phyloP scores from a whole-genome alignment of 257 asterid genomes.

The Forsythia viridissima region DNA sequence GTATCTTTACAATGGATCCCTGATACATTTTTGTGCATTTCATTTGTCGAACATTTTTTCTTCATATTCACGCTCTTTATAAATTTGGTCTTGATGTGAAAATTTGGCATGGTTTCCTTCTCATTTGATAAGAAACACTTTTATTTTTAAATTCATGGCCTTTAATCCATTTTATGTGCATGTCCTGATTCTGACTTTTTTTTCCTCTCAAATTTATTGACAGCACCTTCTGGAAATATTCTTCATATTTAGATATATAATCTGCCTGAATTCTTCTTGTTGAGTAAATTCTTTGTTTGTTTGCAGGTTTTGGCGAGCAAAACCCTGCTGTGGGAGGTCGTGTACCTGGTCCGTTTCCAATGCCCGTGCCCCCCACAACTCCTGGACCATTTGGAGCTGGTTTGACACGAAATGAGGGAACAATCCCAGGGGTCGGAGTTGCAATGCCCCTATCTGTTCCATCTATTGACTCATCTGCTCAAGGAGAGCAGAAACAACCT shows the following conservation, averaged over 20 bases:
- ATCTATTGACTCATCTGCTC: constrained; percentile 70
- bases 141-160: not conserved
- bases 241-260: not conserved
- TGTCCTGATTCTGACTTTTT: constrained; percentile 3
- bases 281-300: constrained; percentile 6
- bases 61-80: not conserved
- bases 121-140: not conserved
- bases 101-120: not conserved
- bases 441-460: constrained; percentile 87
- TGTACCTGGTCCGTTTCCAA: constrained; percentile 57
- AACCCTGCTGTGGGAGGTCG: constrained; percentile 54
- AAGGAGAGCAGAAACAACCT: constrained; percentile 76
- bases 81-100: not conserved
- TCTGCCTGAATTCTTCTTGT: not conserved
- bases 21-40: constrained; percentile 17
- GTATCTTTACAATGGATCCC: constrained; percentile 7
- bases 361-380: constrained; percentile 66
- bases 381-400: constrained; percentile 89
- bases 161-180: not conserved
- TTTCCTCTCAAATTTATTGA: not conserved
- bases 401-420: constrained; percentile 84
- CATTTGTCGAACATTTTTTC: not conserved
- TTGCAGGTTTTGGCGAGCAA: constrained; percentile 79
- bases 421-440: constrained; percentile 96
- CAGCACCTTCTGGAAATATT: not conserved